These are phyloP conservation scores for Russula griseocarnosa DNA, from an alignment of 768 basidiomycete genomes.

Conservation along the genomic window DNA sequence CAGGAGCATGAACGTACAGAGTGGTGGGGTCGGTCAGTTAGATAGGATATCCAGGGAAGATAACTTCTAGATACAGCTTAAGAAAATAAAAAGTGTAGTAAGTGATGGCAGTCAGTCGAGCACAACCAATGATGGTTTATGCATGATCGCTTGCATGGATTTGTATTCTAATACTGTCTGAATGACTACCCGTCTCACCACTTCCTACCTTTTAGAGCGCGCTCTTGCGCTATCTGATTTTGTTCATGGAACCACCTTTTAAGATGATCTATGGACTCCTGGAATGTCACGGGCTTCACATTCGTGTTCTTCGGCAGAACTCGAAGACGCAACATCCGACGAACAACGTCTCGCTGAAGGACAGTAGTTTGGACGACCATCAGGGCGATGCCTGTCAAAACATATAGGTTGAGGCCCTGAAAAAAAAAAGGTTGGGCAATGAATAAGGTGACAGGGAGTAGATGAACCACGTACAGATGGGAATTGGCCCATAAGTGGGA, in stretches of 20 bases:
- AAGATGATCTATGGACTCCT: conserved; percentile 25
- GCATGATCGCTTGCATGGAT: neutral
- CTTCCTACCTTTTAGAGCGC: conserved; percentile 19
- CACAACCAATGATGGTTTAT: neutral
- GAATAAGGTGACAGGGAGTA: neutral
- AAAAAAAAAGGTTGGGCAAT: neutral
- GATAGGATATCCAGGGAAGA: conserved; percentile 37
- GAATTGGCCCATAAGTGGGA: conserved; percentile 54
- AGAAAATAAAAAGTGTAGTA: neutral
- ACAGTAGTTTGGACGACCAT: conserved; percentile 47
- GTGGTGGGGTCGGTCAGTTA: conserved; percentile 40
- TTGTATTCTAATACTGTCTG: no score
- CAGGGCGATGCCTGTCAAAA: conserved; percentile 47
- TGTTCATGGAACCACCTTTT: conserved; percentile 26
- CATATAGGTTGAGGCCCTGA: conserved; percentile 59
- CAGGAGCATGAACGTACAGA: conserved; percentile 33
- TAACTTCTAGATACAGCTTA: conserved; percentile 25
- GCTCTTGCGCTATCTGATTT: conserved; percentile 14
- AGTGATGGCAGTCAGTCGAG: neutral
- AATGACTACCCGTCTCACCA: conserved; percentile 10
- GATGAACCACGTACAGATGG: conserved; percentile 54
- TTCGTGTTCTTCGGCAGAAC: conserved; percentile 22
- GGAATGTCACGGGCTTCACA: conserved; percentile 23
- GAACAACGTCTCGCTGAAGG: conserved; percentile 43
- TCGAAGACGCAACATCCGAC: conserved; percentile 39